Conservation (phyloP, 2,329 filamentous ascomycete species). For the Orbilia javanica region DNA sequence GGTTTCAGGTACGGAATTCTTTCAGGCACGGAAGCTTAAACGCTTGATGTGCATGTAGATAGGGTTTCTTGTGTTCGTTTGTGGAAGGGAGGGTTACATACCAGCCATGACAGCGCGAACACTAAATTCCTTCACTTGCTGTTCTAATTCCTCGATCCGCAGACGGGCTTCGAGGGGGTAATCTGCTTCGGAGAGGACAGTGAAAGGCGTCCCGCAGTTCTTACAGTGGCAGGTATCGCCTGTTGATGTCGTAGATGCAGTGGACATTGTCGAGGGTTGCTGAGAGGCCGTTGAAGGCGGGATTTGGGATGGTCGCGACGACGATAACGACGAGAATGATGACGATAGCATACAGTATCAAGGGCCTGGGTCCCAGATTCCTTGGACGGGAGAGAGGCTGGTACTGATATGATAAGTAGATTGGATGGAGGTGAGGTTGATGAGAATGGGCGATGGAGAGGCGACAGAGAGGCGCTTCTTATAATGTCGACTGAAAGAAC, state of each 20-base stretch:
- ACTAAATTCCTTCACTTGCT: constrained; percentile 77
- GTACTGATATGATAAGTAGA: too few species aligned
- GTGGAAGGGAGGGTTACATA: constrained; percentile 63
- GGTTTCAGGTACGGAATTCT: constrained; percentile 10
- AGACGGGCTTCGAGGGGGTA: constrained; percentile 71
- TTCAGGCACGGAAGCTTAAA: not conserved
- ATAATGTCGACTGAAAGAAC: not conserved
- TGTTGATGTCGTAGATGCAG: not conserved
- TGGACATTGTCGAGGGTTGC: not conserved
- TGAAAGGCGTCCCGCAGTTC: constrained; percentile 62
- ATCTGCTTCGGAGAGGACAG: constrained; percentile 54
- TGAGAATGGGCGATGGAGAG: not conserved
- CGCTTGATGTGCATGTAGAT: not conserved
- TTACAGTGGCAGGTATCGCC: constrained; percentile 55
- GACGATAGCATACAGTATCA: not conserved
- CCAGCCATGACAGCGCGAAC: constrained; percentile 76
- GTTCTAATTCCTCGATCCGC: constrained; percentile 77
- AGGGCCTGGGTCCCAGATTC: not conserved
- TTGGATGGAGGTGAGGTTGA: constrained; percentile 4
- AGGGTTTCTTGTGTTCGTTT: constrained; percentile 5
- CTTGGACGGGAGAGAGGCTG: not conserved
- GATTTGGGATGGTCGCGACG: constrained; percentile 1
- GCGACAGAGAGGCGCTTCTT: not conserved
- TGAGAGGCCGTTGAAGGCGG: constrained; percentile 1
- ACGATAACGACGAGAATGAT: constrained; percentile 1